phyloP scores from a whole-genome alignment of 768 basidiomycete genomes.

The Xerocomellus intermedius region DNA sequence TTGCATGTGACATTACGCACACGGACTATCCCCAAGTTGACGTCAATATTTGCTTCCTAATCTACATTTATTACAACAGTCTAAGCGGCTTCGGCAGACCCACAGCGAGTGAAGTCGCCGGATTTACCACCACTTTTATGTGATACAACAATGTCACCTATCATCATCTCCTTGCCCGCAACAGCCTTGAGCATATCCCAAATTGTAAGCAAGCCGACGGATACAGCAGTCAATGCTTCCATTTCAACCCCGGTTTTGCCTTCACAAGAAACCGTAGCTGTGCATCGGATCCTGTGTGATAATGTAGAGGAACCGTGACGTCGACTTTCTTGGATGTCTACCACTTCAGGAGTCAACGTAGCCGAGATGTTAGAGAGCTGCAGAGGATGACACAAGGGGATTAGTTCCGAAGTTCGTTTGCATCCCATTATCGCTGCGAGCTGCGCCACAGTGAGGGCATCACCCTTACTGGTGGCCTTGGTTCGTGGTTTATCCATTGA shows the following conservation, averaged over 20 bases:
- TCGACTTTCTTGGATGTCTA: conserved; percentile 1
- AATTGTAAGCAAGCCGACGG: conserved; percentile 72
- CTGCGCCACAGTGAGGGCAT: conserved; percentile 73
- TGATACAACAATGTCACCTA: conserved; percentile 63
- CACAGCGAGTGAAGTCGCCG: conserved; percentile 55
- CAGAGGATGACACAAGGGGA: conserved; percentile 89
- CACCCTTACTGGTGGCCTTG: conserved; percentile 64
- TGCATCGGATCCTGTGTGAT: conserved; percentile 56
- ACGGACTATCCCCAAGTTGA: neutral
- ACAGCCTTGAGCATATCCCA: conserved; percentile 96
- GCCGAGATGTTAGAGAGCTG: conserved; percentile 68
- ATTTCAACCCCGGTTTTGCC: conserved; percentile 90
- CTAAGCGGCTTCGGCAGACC: neutral
- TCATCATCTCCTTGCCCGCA: conserved; percentile 84
- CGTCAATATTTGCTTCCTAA: neutral
- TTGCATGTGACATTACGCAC: neutral
- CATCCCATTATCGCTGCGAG: conserved; percentile 86
- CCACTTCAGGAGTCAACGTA: conserved; percentile 48
- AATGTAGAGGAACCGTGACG: neutral
- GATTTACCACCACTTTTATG: conserved; percentile 73
- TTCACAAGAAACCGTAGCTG: conserved; percentile 69
- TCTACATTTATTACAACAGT: neutral
- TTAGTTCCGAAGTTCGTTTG: conserved; percentile 79
- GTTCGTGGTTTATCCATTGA: conserved; percentile 36
- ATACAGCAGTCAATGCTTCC: conserved; percentile 88